Evolutionary conservation across 805 yeast genomes (phyloP), one percentile per base, ranked within the genome.

Genomic region (Teunomyces atbi): DNA sequence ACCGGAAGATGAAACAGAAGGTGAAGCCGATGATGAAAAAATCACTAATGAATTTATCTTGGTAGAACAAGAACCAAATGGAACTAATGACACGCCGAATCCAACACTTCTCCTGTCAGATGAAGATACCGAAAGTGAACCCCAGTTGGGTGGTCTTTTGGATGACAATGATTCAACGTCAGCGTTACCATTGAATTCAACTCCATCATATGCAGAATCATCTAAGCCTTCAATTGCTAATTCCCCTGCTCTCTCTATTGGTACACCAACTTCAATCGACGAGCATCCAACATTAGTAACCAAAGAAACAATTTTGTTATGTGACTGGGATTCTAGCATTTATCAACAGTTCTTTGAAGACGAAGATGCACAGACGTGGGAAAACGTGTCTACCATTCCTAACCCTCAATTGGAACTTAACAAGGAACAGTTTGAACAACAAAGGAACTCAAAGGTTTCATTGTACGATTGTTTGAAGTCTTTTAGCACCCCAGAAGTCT

Each of bases 401-500:
- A 85, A 84, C 55, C 72, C 69, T 1, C 84, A 79, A 50, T 66
- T 85, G 33, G 84, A 78, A 50, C 66, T 61, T n/a, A 73, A 68
- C 47, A 76, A 72, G 54, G 60, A 60, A 2, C 47, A 50, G 28
- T 55, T 69, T 34, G 63, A 58, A 34, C 58, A 57, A 60, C 65
- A 73, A 46, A 71, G 73, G 28, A 77, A 84, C 16, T 71, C 86
- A 0, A 72, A 62, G 16, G 59, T 73, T 13, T 63, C 72, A 6
- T 58, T 92, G 15, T 78, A 81, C 51, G 92, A 87, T 55, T 92
- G 98, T 60, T 62, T 92, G 39, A 76, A 77, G 16, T 60, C 81
- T 48, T 92, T 92, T 58, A 81, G 95, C 15, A 78, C 80, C 42
- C 84, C 95, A 0, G 99, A 92, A 62, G 81, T 90, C 2, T 73